Conservation (phyloP, 345 rosid genomes). For the Nephelium lappaceum region DNA sequence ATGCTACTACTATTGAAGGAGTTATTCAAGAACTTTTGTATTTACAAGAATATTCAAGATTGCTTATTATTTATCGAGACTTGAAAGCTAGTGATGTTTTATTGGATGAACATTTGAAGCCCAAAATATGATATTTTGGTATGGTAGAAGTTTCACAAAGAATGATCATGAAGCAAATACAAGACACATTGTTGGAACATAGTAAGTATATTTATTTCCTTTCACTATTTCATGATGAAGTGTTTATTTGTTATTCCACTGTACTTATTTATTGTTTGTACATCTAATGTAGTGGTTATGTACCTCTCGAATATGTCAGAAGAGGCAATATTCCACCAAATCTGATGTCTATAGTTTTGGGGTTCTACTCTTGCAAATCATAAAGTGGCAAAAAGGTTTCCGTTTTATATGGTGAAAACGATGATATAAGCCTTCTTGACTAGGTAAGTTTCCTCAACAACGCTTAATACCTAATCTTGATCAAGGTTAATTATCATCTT, state of each 20-base stretch:
- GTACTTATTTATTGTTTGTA: too few species aligned
- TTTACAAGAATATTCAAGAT: slow-evolving; percentile 36
- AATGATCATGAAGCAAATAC: slow-evolving; percentile 38
- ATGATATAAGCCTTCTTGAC: not conserved
- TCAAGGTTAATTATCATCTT: not conserved
- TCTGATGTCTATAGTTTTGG: slow-evolving; percentile 31
- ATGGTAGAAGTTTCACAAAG: slow-evolving; percentile 44
- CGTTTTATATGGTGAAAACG: not conserved
- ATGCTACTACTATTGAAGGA: slow-evolving; percentile 22
- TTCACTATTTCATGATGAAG: not conserved
- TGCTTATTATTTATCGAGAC: slow-evolving; percentile 12
- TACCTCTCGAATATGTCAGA: slow-evolving; percentile 19
- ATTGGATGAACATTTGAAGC: slow-evolving; percentile 41
- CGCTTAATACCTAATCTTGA: not conserved
- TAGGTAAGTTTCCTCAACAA: slow-evolving; percentile 3
- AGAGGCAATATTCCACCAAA: slow-evolving; percentile 25
- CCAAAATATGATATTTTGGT: slow-evolving; percentile 53
- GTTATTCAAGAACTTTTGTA: slow-evolving; percentile 34
- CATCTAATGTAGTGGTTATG: slow-evolving; percentile 18
- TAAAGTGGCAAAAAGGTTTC: slow-evolving; percentile 22
- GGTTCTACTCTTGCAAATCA: slow-evolving; percentile 13
- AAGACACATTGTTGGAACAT: slow-evolving; percentile 39
- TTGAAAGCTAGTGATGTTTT: slow-evolving; percentile 16
- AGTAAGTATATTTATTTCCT: slow-evolving; percentile 27
- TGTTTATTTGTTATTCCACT: not conserved